A percentile compares a stretch with the other conserved stretches of the same genome.
Conservation (phyloP, 306 rosid species). For the Gastrolobium bilobum region DNA sequence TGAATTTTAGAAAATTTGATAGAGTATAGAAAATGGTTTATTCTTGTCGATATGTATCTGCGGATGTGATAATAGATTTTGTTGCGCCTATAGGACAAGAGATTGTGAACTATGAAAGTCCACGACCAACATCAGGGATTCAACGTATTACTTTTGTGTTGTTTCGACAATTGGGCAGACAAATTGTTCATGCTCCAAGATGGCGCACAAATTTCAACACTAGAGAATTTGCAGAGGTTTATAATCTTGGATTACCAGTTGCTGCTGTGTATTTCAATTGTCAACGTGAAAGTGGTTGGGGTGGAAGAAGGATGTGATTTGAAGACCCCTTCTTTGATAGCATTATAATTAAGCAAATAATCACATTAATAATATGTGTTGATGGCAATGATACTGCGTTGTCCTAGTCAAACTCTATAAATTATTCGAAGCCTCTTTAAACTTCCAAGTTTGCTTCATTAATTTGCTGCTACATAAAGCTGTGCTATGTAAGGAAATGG, state of each 20-base stretch:
- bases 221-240: conserved; percentile 70
- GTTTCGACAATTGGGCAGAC: conserved; percentile 63
- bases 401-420: no score
- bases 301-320: conserved; percentile 62
- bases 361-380: no score
- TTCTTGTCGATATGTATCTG: no score
- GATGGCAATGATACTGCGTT: no score
- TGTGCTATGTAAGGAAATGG: not conserved
- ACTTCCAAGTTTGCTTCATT: not conserved
- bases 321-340: no score
- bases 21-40: no score
- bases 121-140: conserved; percentile 71
- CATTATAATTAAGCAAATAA: no score
- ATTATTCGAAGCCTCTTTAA: not conserved
- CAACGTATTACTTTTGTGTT: conserved; percentile 45
- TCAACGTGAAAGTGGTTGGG: conserved; percentile 73
- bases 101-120: conserved; percentile 56
- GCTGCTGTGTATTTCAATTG: conserved; percentile 71
- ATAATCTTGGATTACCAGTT: conserved; percentile 74
- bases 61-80: not conserved
- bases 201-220: conserved; percentile 85
- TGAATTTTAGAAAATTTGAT: no score
- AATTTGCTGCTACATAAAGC: not conserved
- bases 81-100: conserved; percentile 39
- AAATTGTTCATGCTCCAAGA: conserved; percentile 71